A percentile compares a stretch with the other conserved stretches of the same genome.
phyloP scores from a whole-genome alignment of 1,284 basidiomycete genomes.

The Boletellus dicymbophilus region DNA sequence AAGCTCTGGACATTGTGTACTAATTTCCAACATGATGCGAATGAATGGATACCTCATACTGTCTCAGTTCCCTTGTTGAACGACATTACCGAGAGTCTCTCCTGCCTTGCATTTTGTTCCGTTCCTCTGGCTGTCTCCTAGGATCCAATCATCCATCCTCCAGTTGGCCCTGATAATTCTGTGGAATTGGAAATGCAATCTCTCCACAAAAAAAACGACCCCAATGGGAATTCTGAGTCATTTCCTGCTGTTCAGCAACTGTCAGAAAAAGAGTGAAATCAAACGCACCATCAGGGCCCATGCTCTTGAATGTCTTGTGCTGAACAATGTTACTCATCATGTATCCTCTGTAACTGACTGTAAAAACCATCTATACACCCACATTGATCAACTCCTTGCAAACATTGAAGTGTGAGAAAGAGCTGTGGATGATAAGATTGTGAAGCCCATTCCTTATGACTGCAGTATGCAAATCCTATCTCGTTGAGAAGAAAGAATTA shows the following conservation, averaged over 20 bases:
- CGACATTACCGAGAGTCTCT: not conserved
- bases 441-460: not conserved
- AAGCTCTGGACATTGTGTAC: not conserved
- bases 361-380: not conserved
- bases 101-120: not conserved
- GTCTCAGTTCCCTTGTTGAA: not conserved
- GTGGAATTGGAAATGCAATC: not conserved
- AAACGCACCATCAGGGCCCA: not conserved
- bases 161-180: not conserved
- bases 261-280: not conserved
- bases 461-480: not conserved
- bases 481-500: not conserved
- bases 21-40: not conserved
- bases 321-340: not conserved
- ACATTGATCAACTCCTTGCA: not conserved
- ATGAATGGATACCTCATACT: not conserved
- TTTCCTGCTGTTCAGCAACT: not conserved
- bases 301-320: not conserved
- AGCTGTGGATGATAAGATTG: not conserved
- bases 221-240: not conserved
- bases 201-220: not conserved
- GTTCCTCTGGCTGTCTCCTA: not conserved
- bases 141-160: not conserved
- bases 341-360: not conserved
- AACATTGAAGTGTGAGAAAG: not conserved